Evolutionary conservation across 1,284 basidiomycete genomes (phyloP).

Genomic region (Afroboletus lepidellus): DNA sequence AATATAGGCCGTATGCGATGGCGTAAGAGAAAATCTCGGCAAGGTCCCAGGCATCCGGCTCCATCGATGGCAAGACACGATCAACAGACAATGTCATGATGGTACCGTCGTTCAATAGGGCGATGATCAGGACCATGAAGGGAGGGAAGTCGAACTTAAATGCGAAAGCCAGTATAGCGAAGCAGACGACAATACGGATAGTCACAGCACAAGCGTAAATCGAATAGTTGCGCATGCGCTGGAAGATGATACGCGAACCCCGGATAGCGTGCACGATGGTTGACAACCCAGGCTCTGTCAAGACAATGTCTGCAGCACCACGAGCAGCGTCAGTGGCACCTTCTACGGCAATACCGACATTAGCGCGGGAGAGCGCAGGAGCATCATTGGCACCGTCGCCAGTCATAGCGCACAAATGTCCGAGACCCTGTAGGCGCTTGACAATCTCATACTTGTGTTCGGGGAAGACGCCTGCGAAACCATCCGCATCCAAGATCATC

Average conservation of each 20-base stretch:
- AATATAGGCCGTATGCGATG: conserved; percentile 91
- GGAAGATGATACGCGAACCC: conserved; percentile 84
- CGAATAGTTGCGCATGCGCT: conserved; percentile 86
- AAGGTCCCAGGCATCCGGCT: conserved; percentile 94
- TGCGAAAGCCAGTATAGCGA: conserved; percentile 91
- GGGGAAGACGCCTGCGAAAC: conserved; percentile 86
- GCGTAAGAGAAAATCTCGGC: conserved; percentile 96
- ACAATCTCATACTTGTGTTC: conserved; percentile 85
- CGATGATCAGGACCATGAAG: conserved; percentile 99
- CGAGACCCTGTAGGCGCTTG: conserved; percentile 82
- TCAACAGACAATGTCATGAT: conserved; percentile 99
- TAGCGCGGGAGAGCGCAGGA: conserved; percentile 79
- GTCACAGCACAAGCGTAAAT: conserved; percentile 84
- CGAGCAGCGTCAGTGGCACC: conserved; percentile 86
- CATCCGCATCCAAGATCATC: conserved; percentile 78
- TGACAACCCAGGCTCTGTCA: conserved; percentile 83
- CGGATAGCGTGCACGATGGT: conserved; percentile 86
- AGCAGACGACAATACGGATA: conserved; percentile 98
- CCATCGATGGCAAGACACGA: conserved; percentile 90
- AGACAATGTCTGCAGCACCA: conserved; percentile 83
- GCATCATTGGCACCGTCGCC: conserved; percentile 89
- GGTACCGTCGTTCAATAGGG: conserved; percentile 95
- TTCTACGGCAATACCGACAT: conserved; percentile 87
- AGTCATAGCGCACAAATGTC: conserved; percentile 77
- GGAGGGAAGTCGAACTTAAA: conserved; percentile 99